phyloP scores from a whole-genome alignment of 352 stramenopile genomes.

The Elongisporangium senticosum region DNA sequence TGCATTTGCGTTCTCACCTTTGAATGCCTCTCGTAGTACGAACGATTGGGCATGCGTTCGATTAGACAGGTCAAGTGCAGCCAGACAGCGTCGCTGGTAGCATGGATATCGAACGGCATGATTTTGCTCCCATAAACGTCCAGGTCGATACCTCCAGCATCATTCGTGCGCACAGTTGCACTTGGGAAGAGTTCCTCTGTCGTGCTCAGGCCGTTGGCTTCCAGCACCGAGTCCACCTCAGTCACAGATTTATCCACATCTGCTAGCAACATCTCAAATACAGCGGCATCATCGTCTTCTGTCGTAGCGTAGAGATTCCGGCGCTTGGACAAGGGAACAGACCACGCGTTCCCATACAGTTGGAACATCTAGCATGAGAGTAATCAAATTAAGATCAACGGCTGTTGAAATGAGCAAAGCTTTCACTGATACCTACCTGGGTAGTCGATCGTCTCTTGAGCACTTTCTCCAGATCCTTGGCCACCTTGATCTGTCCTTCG shows the following conservation, averaged over 20 bases:
- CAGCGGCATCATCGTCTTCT: constrained; percentile 16
- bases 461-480: constrained; percentile 39
- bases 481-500: constrained; percentile 59
- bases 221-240: constrained; percentile 31
- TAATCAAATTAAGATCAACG: not conserved
- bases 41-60: constrained; percentile 19
- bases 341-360: constrained; percentile 22
- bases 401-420: not conserved
- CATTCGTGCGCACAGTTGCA: constrained; percentile 26
- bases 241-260: constrained; percentile 31
- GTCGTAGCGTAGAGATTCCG: constrained; percentile 18
- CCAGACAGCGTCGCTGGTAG: constrained; percentile 31
- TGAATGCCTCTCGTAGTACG: no score
- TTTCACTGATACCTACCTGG: constrained; percentile 6
- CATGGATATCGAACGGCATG: constrained; percentile 28
- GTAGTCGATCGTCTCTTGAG: constrained; percentile 25
- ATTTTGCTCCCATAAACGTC: constrained; percentile 46
- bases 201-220: constrained; percentile 17
- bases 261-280: constrained; percentile 29
- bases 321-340: constrained; percentile 10
- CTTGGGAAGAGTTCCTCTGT: constrained; percentile 26
- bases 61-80: constrained; percentile 35
- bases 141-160: constrained; percentile 24
- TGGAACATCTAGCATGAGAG: not conserved
- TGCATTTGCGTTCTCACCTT: no score